phyloP scores from a whole-genome alignment of 768 basidiomycete species.

The Dioszegia aurantiaca region DNA sequence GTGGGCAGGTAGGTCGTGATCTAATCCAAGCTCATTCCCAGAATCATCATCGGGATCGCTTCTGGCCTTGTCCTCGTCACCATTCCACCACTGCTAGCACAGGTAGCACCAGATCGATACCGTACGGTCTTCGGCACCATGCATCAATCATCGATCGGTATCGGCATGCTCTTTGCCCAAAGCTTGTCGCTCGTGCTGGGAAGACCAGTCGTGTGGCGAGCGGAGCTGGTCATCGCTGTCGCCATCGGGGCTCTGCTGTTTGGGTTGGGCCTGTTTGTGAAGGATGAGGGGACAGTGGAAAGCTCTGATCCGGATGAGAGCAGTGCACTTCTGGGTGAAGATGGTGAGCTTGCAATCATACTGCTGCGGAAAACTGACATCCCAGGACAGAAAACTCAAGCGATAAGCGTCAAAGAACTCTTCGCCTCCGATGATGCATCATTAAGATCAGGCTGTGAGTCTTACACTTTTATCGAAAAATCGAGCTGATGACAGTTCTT shows the following conservation, averaged over 20 bases:
- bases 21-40: not conserved
- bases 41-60: conserved; percentile 39
- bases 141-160: conserved; percentile 34
- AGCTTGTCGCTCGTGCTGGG: conserved; percentile 29
- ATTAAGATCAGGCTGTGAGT: conserved; percentile 24
- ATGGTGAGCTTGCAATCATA: conserved; percentile 1
- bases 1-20: conserved; percentile 20
- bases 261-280: conserved; percentile 9
- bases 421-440: conserved; percentile 9
- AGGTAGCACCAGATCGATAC: conserved; percentile 71
- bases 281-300: conserved; percentile 9
- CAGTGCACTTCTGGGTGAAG: conserved; percentile 13
- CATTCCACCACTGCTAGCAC: conserved; percentile 75
- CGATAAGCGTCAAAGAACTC: conserved; percentile 19
- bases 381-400: conserved; percentile 5
- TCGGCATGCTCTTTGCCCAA: conserved; percentile 40
- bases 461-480: too few relatives aligned
- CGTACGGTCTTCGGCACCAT: conserved; percentile 48
- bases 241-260: conserved; percentile 19
- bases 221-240: conserved; percentile 19
- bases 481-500: conserved; percentile 20
- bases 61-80: conserved; percentile 54
- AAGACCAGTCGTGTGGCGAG: conserved; percentile 23
- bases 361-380: not conserved
- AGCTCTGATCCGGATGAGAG: conserved; percentile 9